Evolutionary conservation across 441 rosid species (phyloP).

Genomic region (Corymbia citriodora): DNA sequence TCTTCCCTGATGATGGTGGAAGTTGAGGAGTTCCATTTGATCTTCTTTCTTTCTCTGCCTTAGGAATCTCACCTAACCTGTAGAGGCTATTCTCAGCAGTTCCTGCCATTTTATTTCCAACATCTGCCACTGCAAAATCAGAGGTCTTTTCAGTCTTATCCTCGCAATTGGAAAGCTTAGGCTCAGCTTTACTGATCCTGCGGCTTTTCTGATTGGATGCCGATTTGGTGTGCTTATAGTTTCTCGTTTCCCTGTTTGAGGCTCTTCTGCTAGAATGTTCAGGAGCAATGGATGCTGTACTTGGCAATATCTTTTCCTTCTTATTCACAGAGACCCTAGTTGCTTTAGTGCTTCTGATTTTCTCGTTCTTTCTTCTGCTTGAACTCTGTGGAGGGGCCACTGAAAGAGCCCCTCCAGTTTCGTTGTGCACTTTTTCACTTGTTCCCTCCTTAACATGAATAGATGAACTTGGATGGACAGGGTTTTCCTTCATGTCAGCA

Average conservation of each 20-base stretch:
- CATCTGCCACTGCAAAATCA: neutral
- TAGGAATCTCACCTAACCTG: slow-evolving; percentile 6
- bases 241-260: neutral
- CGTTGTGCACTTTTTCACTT: neutral
- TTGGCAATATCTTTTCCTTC: neutral
- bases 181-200: neutral
- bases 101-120: neutral
- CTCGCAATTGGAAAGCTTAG: neutral
- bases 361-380: neutral
- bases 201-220: neutral
- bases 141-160: neutral
- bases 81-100: slow-evolving; percentile 4
- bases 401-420: neutral
- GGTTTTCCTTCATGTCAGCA: neutral
- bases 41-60: slow-evolving; percentile 6
- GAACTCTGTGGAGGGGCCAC: neutral
- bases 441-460: neutral
- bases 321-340: neutral
- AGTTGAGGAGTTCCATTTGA: slow-evolving; percentile 1
- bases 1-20: slow-evolving; percentile 16
- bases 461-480: neutral
- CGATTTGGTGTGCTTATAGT: neutral
- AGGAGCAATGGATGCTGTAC: neutral
- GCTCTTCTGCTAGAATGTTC: neutral
- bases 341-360: neutral